Percentiles rank a stretch among this genome's conserved stretches.
These are phyloP conservation scores for Spirogloea muscicola DNA, from an alignment of 139 green algal genomes.

Conservation along the genomic window DNA sequence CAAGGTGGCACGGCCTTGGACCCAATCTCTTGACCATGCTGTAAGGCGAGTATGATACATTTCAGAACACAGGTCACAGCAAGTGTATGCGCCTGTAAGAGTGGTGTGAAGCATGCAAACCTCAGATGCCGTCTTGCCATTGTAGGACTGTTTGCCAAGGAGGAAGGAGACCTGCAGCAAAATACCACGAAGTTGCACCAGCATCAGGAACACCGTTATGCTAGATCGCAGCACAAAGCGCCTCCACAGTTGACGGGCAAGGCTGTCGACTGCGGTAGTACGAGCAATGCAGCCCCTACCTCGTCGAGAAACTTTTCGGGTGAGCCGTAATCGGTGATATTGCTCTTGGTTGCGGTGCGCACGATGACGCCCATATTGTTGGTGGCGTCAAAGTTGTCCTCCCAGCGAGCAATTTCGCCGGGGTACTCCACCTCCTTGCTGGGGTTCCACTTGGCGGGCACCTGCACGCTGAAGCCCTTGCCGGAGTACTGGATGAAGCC, in stretches of 20 bases:
- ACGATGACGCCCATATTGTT: constrained; percentile 84
- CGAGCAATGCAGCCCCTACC: no score
- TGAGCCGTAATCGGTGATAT: constrained; percentile 77
- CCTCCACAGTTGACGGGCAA: no score
- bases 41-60: no score
- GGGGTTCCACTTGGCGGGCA: constrained; percentile 96
- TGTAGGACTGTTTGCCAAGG: constrained; percentile 33
- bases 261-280: no score
- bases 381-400: constrained; percentile 91
- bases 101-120: constrained; percentile 3
- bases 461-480: constrained; percentile 83
- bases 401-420: constrained; percentile 56
- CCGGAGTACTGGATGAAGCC: constrained; percentile 87
- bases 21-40: no score
- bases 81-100: no score
- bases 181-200: no score
- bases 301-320: constrained; percentile 81
- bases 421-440: constrained; percentile 86
- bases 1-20: no score
- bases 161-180: constrained; percentile 42
- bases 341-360: constrained; percentile 59
- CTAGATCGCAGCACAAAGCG: no score
- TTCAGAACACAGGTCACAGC: no score
- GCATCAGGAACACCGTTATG: no score
- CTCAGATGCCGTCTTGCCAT: constrained; percentile 70